Evolutionary conservation across 257 asterid genomes (phyloP).

Genomic region (Ophiorrhiza pumila): DNA sequence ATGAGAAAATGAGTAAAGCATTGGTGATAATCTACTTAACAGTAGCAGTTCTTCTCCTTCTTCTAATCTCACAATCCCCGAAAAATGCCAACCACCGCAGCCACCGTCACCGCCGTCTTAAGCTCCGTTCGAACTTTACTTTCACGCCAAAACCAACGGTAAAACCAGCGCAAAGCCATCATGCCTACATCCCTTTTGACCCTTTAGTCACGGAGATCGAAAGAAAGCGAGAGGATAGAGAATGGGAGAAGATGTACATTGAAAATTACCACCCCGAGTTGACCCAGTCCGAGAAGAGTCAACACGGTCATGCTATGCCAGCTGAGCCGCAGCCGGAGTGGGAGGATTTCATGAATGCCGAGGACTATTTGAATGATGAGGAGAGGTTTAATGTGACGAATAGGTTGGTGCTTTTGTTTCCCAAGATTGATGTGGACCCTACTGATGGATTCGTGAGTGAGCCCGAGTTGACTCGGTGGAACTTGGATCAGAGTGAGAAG

Average conservation of each 20-base stretch:
- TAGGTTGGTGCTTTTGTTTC: conserved; percentile 71
- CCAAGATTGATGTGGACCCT: conserved; percentile 79
- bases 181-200: conserved; percentile 61
- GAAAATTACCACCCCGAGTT: conserved; percentile 50
- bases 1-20: conserved; percentile 66
- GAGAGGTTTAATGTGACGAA: conserved; percentile 79
- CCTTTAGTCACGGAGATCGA: conserved; percentile 82
- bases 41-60: conserved; percentile 50
- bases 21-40: conserved; percentile 69
- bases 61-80: conserved; percentile 70
- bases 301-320: conserved; percentile 37
- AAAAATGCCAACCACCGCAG: conserved; percentile 34
- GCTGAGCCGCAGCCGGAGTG: conserved; percentile 82
- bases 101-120: conserved; percentile 83
- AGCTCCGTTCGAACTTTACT: conserved; percentile 81
- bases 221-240: conserved; percentile 71
- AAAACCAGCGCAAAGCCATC: conserved; percentile 24
- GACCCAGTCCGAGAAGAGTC: conserved; percentile 20
- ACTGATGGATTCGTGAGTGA: conserved; percentile 64
- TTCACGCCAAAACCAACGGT: conserved; percentile 34
- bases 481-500: conserved; percentile 61
- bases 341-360: conserved; percentile 89
- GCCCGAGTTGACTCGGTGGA: conserved; percentile 77
- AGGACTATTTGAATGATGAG: conserved; percentile 86
- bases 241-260: conserved; percentile 69